Conservation (phyloP, 331 rosid genomes). For the Rosa hybrid region DNA sequence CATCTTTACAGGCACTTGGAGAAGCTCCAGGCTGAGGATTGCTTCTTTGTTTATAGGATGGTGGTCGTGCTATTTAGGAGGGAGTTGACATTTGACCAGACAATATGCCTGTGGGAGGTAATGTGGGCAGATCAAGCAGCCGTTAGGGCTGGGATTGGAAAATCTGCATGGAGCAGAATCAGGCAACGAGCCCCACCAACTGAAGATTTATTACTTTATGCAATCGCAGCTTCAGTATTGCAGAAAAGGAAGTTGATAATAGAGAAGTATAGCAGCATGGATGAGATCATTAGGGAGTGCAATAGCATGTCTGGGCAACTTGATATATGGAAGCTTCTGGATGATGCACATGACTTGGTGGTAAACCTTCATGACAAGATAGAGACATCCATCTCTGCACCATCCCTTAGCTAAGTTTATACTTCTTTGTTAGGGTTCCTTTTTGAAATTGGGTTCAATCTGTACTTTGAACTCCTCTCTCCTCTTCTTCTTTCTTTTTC, state of each 20-base stretch:
- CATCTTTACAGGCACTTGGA: constrained; percentile 92
- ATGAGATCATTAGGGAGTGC: constrained; percentile 93
- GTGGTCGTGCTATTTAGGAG: constrained; percentile 95
- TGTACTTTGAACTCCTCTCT: neutral
- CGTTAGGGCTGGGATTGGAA: constrained; percentile 84
- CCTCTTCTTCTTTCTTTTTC: neutral
- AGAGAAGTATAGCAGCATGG: constrained; percentile 98
- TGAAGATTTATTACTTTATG: constrained; percentile 83
- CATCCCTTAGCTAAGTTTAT: constrained; percentile 18
- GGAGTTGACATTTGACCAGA: constrained; percentile 93
- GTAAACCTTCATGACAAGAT: constrained; percentile 93
- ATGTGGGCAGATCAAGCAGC: constrained; percentile 99
- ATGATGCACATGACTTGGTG: constrained; percentile 94
- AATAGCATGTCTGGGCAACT: constrained; percentile 97
- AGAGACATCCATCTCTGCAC: constrained; percentile 59
- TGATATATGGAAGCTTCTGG: constrained; percentile 97
- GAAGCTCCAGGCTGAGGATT: constrained; percentile 96
- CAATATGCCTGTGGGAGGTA: constrained; percentile 97
- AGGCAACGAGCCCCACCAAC: constrained; percentile 99
- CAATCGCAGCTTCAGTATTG: constrained; percentile 93
- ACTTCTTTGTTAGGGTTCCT: constrained; percentile 12
- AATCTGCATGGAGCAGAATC: constrained; percentile 97
- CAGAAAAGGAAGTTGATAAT: constrained; percentile 90
- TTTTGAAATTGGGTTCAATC: constrained; percentile 8
- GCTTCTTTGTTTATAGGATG: constrained; percentile 98